Evolutionary conservation across 345 rosid species (phyloP).

Genomic region (Rhodamnia rubescens): DNA sequence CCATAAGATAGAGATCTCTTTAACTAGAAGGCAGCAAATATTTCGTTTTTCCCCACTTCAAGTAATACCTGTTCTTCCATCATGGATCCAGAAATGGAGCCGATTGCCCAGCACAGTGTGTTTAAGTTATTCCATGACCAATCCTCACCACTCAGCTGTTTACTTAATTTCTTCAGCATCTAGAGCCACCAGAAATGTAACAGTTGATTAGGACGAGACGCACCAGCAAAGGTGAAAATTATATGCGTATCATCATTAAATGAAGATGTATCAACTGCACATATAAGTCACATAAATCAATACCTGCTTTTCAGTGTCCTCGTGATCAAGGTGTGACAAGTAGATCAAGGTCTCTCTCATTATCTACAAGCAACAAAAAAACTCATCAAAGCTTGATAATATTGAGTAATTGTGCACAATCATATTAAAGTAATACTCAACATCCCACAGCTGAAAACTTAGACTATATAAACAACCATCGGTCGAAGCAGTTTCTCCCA

Average conservation of each 20-base stretch:
- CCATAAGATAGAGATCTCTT: neutral
- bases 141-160: constrained; percentile 94
- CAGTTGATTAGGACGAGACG: neutral
- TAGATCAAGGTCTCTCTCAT: constrained; percentile 97
- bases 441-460: neutral
- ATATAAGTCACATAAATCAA: neutral
- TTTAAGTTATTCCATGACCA: constrained; percentile 97
- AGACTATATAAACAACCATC: neutral
- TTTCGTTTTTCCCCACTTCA: neutral
- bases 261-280: neutral
- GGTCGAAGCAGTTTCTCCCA: neutral
- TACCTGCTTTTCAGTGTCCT: constrained; percentile 99
- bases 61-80: constrained; percentile 84
- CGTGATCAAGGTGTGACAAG: constrained; percentile 93
- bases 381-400: neutral
- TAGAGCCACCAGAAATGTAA: constrained; percentile 8
- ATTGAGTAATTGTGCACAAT: neutral
- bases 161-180: constrained; percentile 94
- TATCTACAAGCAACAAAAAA: constrained; percentile 41
- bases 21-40: neutral
- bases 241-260: neutral
- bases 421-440: neutral
- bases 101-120: constrained; percentile 99
- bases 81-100: constrained; percentile 99
- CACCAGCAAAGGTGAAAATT: neutral